Evolutionary conservation across 306 rosid genomes (phyloP), one percentile per base, ranked within the genome.

Genomic region (Begonia fuchsioides): DNA sequence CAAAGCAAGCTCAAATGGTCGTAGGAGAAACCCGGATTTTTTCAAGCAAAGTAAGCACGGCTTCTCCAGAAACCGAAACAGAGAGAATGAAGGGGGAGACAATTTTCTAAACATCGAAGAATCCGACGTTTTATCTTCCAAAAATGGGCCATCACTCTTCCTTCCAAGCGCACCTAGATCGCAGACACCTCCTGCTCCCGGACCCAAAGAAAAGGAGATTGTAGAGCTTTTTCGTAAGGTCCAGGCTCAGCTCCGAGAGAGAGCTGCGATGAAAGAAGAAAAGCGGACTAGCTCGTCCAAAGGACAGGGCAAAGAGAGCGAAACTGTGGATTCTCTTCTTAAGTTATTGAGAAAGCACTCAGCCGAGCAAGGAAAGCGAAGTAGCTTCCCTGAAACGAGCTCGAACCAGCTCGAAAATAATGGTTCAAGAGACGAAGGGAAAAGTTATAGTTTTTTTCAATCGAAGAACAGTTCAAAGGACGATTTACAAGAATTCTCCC

Each of bases 191-290:
- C 72, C 95, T 38, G 56, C 79, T 45, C 98, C 98, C 15, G 98
- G 98, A 43, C 75, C 94, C 6, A 85, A 86, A 62, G 98, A 90
- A 74, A 90, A 75, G 61, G 98, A 90, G 75, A 90, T 90, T 53
- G 94, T 90, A 39, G 98, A 82, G 68, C 81, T 90, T 53, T 90
- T 90, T 63, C 69, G 87, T 58, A 82, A 85, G 76, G 95, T 90
- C 53, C 98, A 85, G 72, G 83, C 81, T 54, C 92, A 79, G 66
- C 72, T 90, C 40, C 83, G 84, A 54, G 94, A 82, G 71, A 76
- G 94, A 50, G 80, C 81, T 47, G 70, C 85, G 8, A 67, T 12
- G 51, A 90, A 79, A 69, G 96, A 79, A 68, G 95, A 79, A 17
- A 90, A 80, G 72, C 85, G 72, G 73, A 72, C 55, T 35, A 82